phyloP scores from a whole-genome alignment of 345 rosid species.

The Eucalyptus victrix region DNA sequence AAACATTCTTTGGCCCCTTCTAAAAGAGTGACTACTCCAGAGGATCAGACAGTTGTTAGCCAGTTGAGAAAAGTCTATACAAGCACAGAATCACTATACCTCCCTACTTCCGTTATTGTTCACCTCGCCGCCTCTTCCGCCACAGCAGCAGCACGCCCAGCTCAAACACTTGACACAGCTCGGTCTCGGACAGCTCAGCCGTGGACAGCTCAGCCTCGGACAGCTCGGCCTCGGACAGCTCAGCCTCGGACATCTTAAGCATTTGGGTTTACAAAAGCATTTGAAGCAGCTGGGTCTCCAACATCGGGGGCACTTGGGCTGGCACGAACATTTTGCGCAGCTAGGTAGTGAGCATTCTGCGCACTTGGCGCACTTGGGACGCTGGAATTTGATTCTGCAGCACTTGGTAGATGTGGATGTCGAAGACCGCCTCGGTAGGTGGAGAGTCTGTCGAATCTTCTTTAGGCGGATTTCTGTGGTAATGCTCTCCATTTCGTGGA shows the following conservation, averaged over 20 bases:
- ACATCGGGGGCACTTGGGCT: constrained; percentile 23
- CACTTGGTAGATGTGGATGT: constrained; percentile 17
- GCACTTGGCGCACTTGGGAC: constrained; percentile 37
- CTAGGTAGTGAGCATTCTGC: constrained; percentile 5
- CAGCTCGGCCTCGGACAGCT: constrained; percentile 17
- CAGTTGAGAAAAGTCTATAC: constrained; percentile 14
- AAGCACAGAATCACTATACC: neutral
- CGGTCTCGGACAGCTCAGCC: constrained; percentile 1
- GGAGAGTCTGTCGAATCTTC: constrained; percentile 54
- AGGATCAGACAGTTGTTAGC: constrained; percentile 4
- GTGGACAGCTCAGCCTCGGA: constrained; percentile 2
- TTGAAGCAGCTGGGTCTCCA: constrained; percentile 27
- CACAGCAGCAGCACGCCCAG: neutral
- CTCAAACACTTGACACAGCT: constrained; percentile 20
- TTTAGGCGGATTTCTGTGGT: constrained; percentile 59
- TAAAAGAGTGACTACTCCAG: neutral
- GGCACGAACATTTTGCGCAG: constrained; percentile 2
- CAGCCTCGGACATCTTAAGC: constrained; percentile 8
- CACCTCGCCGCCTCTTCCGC: neutral
- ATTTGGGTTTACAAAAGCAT: constrained; percentile 30
- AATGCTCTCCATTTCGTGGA: constrained; percentile 86
- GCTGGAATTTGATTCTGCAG: constrained; percentile 34
- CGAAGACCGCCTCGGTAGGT: constrained; percentile 17
- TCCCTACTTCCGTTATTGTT: neutral
- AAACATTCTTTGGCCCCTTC: neutral